These are phyloP conservation scores for Cladophialophora exuberans DNA, from an alignment of 2,329 filamentous ascomycete species.

Conservation along the genomic window DNA sequence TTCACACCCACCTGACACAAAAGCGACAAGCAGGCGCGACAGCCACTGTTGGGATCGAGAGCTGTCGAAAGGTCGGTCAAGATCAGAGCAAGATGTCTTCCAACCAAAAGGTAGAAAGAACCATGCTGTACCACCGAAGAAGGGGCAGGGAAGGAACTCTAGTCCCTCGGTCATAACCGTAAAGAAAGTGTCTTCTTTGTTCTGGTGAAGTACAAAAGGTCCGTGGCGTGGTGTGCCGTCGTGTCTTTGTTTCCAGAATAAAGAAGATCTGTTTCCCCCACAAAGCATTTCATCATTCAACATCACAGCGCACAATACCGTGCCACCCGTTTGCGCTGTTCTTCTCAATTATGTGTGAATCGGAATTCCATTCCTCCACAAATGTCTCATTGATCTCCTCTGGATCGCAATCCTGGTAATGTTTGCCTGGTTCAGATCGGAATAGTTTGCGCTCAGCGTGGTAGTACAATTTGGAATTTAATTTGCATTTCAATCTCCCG, in stretches of 20 bases:
- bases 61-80: slow-evolving; percentile 29
- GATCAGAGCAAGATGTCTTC: slow-evolving; percentile 17
- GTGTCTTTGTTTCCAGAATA: slow-evolving; percentile 5
- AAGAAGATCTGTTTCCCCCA: slow-evolving; percentile 17
- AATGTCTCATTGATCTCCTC: slow-evolving; percentile 22
- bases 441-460: slow-evolving; percentile 1
- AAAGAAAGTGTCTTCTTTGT: slow-evolving; percentile 8
- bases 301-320: slow-evolving; percentile 29
- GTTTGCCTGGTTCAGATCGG: not conserved
- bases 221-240: slow-evolving; percentile 6
- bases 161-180: slow-evolving; percentile 31
- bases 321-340: slow-evolving; percentile 23
- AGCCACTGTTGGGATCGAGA: slow-evolving; percentile 26
- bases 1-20: slow-evolving; percentile 18
- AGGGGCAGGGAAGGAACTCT: slow-evolving; percentile 36
- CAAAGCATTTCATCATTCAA: slow-evolving; percentile 31
- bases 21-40: slow-evolving; percentile 23
- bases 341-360: slow-evolving; percentile 16
- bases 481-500: not conserved
- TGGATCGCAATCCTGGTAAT: slow-evolving; percentile 14
- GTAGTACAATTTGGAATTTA: not conserved
- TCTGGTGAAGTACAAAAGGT: slow-evolving; percentile 6
- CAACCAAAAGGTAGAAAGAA: slow-evolving; percentile 17
- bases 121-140: slow-evolving; percentile 31
- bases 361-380: slow-evolving; percentile 29